A percentile compares a stretch with the other conserved stretches of the same genome.
Conservation (phyloP, 225 moss, liverwort and hornwort species). For the Polytrichum commune region DNA sequence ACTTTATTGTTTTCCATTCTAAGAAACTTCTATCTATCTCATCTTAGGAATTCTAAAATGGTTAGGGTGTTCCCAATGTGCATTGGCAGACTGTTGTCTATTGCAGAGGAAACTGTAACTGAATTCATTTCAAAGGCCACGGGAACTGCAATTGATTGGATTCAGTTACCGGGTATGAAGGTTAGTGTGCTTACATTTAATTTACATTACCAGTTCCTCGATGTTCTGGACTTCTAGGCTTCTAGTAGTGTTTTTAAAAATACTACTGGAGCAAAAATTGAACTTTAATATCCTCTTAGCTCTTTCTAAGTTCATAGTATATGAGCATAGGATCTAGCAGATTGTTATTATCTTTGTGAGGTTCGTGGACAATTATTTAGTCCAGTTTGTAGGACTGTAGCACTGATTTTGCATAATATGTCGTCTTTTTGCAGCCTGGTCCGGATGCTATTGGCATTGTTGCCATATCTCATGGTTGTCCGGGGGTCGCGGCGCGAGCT, state of each 20-base stretch:
- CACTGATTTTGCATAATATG: neutral
- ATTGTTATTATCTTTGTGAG: neutral
- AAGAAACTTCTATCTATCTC: neutral
- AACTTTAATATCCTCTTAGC: no score
- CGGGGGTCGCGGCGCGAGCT: conserved; percentile 75
- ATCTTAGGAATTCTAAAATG: neutral
- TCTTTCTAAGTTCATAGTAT: no score
- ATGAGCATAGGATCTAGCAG: neutral
- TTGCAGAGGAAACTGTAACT: conserved; percentile 78
- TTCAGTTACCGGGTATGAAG: conserved; percentile 99
- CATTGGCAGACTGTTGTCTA: conserved; percentile 54
- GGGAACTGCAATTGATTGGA: conserved; percentile 94
- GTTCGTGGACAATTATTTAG: no score
- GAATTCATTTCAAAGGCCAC: conserved; percentile 86
- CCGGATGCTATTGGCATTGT: conserved; percentile 84
- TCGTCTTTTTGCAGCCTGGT: conserved; percentile 56
- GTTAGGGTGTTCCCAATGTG: neutral
- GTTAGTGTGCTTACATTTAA: conserved; percentile 18
- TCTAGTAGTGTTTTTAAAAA: no score
- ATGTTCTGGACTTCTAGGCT: no score
- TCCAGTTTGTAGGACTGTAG: no score
- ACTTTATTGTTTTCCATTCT: no score
- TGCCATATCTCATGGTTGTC: conserved; percentile 75
- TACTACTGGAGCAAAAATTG: no score
- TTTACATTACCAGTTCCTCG: no score